Percentiles rank a stretch among this genome's conserved stretches.
Evolutionary conservation across 768 basidiomycete species (phyloP).

Genomic region (Pulveroboletus sp.): DNA sequence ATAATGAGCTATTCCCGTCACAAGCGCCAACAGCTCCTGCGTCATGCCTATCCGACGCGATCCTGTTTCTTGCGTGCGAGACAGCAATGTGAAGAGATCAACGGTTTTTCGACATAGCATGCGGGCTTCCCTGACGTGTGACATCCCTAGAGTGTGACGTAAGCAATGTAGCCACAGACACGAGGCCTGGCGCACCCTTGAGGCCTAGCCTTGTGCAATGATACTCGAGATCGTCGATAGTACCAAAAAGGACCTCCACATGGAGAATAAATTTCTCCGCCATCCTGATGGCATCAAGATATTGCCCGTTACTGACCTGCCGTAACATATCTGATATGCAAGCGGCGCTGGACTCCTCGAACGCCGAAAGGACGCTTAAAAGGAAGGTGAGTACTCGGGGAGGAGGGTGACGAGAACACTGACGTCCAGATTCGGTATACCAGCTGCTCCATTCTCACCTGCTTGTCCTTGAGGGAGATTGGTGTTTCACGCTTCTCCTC

Average conservation of each 20-base stretch:
- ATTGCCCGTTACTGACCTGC: conserved; percentile 94
- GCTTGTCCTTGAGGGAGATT: conserved; percentile 78
- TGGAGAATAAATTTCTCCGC: conserved; percentile 98
- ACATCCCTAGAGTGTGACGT: conserved; percentile 68
- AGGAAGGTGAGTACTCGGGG: conserved; percentile 7
- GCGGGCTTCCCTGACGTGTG: conserved; percentile 95
- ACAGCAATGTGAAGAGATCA: conserved; percentile 93
- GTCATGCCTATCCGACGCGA: conserved; percentile 93
- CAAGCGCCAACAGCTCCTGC: conserved; percentile 92
- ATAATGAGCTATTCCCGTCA: conserved; percentile 98
- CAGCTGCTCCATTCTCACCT: conserved; percentile 92
- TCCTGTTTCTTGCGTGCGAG: conserved; percentile 92
- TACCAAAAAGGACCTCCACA: conserved; percentile 95
- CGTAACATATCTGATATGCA: conserved; percentile 99
- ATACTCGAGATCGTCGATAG: conserved; percentile 93
- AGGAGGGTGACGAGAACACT: conserved; percentile 28
- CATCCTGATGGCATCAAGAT: conserved; percentile 95
- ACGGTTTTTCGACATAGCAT: conserved; percentile 99
- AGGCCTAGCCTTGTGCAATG: conserved; percentile 74
- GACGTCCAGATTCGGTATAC: conserved; percentile 99
- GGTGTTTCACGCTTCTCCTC: conserved; percentile 83
- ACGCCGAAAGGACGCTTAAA: conserved; percentile 84
- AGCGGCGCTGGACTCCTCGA: conserved; percentile 98
- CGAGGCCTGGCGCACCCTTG: conserved; percentile 62
- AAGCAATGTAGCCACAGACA: conserved; percentile 6